Conservation (phyloP, 805 yeast species). For the Candida caryicola region DNA sequence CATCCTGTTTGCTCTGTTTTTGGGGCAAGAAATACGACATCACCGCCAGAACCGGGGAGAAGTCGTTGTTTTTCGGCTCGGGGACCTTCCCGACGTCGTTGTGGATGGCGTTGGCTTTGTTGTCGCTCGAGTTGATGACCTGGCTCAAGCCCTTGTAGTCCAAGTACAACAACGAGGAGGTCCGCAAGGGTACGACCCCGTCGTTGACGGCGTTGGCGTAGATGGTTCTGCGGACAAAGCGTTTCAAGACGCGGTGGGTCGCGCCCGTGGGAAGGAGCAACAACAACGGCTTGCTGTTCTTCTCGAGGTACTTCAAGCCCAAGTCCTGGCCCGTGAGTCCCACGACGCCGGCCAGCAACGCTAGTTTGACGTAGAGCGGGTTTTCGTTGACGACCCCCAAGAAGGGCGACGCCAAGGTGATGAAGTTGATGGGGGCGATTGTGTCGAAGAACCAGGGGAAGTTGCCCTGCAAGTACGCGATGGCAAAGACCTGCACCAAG, state of each 20-base stretch:
- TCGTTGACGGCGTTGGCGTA: constrained; percentile 91
- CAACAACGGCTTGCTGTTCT: constrained; percentile 59
- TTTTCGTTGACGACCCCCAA: constrained; percentile 86
- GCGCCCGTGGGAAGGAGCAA: constrained; percentile 75
- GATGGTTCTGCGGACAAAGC: constrained; percentile 68
- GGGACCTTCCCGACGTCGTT: constrained; percentile 5
- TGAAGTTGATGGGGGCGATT: constrained; percentile 71
- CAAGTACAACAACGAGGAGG: constrained; percentile 78
- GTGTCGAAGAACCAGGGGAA: constrained; percentile 68
- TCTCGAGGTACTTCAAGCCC: constrained; percentile 53
- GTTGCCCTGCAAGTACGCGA: constrained; percentile 69
- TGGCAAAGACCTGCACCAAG: constrained; percentile 83
- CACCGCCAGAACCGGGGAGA: constrained; percentile 35
- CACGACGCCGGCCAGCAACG: constrained; percentile 82
- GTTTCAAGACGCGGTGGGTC: constrained; percentile 58
- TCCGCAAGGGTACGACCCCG: constrained; percentile 93
- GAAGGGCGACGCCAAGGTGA: constrained; percentile 84
- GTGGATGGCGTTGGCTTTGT: constrained; percentile 4
- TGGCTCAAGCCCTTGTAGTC: constrained; percentile 69
- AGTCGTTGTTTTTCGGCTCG: constrained; percentile 15
- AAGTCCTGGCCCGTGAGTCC: constrained; percentile 92
- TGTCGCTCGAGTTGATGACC: constrained; percentile 9
- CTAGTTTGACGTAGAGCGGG: constrained; percentile 80
- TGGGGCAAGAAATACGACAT: constrained; percentile 43
- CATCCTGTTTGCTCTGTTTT: constrained; percentile 23